These are phyloP conservation scores for Nectriaceae sp. DNA, from an alignment of 2,329 filamentous ascomycete genomes.

Conservation along the genomic window DNA sequence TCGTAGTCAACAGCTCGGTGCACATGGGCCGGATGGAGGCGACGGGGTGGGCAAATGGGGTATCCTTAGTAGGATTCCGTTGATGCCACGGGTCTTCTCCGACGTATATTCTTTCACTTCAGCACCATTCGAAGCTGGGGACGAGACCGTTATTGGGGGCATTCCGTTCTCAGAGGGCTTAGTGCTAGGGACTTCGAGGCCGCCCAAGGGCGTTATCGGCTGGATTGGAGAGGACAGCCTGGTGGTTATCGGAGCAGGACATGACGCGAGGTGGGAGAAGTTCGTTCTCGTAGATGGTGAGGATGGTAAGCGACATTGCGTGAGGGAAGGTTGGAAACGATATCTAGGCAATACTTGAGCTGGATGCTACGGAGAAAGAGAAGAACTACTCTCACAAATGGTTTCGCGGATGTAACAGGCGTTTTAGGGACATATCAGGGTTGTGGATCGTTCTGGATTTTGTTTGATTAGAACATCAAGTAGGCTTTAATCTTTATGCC, in stretches of 20 bases:
- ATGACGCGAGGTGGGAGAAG: constrained; percentile 84
- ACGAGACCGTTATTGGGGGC: constrained; percentile 60
- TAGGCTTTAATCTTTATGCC: constrained; percentile 28
- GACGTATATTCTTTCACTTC: constrained; percentile 87
- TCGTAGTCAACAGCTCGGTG: constrained; percentile 32
- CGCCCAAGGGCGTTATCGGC: constrained; percentile 81
- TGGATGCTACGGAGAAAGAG: neutral
- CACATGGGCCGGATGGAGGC: constrained; percentile 41
- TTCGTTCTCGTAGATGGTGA: constrained; percentile 72
- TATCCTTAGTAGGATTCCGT: constrained; percentile 77
- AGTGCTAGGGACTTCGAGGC: constrained; percentile 54
- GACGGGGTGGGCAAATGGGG: constrained; percentile 77
- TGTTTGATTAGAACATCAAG: constrained; percentile 22
- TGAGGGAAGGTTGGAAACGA: constrained; percentile 79
- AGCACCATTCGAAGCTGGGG: constrained; percentile 78
- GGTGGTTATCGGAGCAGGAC: constrained; percentile 76
- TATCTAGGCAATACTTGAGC: constrained; percentile 57
- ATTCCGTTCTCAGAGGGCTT: constrained; percentile 46
- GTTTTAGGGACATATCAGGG: constrained; percentile 4
- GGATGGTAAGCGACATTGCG: constrained; percentile 66
- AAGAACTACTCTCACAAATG: too few relatives aligned
- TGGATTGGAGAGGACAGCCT: constrained; percentile 78
- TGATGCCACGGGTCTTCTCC: constrained; percentile 84
- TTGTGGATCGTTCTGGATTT: constrained; percentile 13
- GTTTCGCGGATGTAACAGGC: constrained; percentile 4